Percentiles rank a stretch among this genome's conserved stretches.
phyloP scores from a whole-genome alignment of 2,329 filamentous ascomycete genomes.

The Emericellopsis cladophorae region DNA sequence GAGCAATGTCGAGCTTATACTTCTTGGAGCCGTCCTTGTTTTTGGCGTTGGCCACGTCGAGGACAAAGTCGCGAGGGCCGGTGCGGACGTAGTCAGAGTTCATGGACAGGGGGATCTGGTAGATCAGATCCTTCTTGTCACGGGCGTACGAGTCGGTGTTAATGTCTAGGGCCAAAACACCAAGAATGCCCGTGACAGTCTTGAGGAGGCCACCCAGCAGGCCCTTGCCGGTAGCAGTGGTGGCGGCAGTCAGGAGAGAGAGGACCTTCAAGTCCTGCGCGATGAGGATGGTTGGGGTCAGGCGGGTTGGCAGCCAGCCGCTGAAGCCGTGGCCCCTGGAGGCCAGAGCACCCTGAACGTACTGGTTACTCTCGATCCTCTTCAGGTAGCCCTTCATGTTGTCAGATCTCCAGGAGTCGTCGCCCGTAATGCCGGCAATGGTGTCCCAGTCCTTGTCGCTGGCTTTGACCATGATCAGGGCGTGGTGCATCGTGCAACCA shows the following conservation, averaged over 20 bases:
- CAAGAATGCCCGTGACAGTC: constrained; percentile 4
- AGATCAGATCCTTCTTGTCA: constrained; percentile 29
- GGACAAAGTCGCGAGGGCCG: constrained; percentile 36
- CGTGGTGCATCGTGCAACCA: constrained; percentile 47
- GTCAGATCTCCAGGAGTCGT: constrained; percentile 41
- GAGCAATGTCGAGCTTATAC: constrained; percentile 21
- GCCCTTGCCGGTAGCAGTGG: constrained; percentile 8
- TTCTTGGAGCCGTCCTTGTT: constrained; percentile 29
- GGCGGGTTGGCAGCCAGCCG: constrained; percentile 18
- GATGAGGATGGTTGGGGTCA: constrained; percentile 31
- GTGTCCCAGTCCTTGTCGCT: constrained; percentile 17
- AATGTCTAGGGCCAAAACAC: constrained; percentile 26
- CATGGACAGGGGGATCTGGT: constrained; percentile 31
- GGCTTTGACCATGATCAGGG: constrained; percentile 30
- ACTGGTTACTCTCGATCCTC: constrained; percentile 41
- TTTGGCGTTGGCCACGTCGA: constrained; percentile 31
- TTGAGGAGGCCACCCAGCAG: constrained; percentile 6
- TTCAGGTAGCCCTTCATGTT: constrained; percentile 49
- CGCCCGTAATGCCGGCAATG: constrained; percentile 45
- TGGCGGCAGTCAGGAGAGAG: constrained; percentile 19
- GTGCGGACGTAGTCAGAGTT: constrained; percentile 22
- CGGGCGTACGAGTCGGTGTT: constrained; percentile 26
- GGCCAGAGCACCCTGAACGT: constrained; percentile 14
- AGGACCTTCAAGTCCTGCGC: constrained; percentile 29
- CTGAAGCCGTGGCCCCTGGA: constrained; percentile 8